Evolutionary conservation across 2,329 filamentous ascomycete genomes (phyloP), one percentile per base, ranked within the genome.

Genomic region (Alternaria tenuissima): DNA sequence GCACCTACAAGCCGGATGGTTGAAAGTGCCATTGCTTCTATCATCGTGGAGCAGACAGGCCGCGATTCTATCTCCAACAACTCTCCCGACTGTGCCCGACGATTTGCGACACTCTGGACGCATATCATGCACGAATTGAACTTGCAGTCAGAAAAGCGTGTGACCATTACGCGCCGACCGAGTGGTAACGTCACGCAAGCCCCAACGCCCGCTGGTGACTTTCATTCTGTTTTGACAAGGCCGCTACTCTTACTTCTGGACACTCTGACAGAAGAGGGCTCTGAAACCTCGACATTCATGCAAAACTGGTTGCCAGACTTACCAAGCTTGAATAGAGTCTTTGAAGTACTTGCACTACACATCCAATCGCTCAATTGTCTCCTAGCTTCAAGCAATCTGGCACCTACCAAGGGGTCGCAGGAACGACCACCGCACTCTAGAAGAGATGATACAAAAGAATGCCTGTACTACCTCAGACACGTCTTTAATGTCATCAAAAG

Each of bases 231-330:
- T 81, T 83, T 98, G 41, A 90, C 90, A 6, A 87, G 93, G 51
- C 94, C 94, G 1, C 79, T 97, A 18, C 90, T 97, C 64, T 80
- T 96, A 11, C 85, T 96, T 64, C 82, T 98, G 26, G 94, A 98
- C 77, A 86, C 89, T 1, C 82, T 98, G 1, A 80, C 87, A 18
- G 89, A 94, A 59, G 89, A 92, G 61, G 85, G 87, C 20, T 90
- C 88, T 2, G 91, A 94, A 68, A 81, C 91, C 14, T 92, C 90
- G 63, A 90, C 93, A 78, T 90, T 91, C 26, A 88, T 92, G 39
- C 90, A 90, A 69, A 88, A 87, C 49, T 97, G 94, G 94, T 83
- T 98, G 4, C 90, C 91, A 68, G 89, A 81, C 55, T 72, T 86
- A 9, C 79, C 84, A 14, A 86, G 81, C 41, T 78, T 88, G 30